Percentiles rank a stretch among this genome's conserved stretches.
Evolutionary conservation across 179 eudicot species (phyloP).

Genomic region (Nepenthes alata): DNA sequence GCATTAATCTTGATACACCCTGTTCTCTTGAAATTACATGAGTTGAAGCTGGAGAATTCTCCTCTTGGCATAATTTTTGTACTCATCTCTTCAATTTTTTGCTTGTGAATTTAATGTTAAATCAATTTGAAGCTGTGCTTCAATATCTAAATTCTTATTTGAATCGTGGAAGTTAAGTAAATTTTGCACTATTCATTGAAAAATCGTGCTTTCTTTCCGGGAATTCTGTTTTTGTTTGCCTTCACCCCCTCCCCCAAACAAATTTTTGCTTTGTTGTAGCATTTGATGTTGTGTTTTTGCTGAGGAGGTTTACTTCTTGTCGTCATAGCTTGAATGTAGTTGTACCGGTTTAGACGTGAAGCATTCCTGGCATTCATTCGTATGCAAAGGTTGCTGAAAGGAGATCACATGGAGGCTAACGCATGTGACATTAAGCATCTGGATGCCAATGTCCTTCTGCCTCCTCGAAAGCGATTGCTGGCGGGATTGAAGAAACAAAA

Average conservation of each 20-base stretch:
- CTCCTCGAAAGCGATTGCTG: conserved; percentile 73
- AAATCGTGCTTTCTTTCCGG: too few relatives aligned
- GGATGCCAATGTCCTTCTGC: conserved; percentile 64
- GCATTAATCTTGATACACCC: conserved; percentile 8
- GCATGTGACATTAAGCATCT: conserved; percentile 37
- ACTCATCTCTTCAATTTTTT: conserved; percentile 3
- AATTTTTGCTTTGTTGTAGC: conserved; percentile 8
- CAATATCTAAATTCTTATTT: conserved; percentile 10
- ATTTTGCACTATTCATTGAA: conserved; percentile 3
- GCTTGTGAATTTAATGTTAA: background rate
- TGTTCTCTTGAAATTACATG: conserved; percentile 1
- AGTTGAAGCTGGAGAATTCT: conserved; percentile 9
- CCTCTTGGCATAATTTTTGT: conserved; percentile 6
- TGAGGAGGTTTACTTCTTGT: conserved; percentile 10
- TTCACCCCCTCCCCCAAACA: too few relatives aligned
- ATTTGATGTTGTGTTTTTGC: conserved; percentile 15
- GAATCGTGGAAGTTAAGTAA: conserved; percentile 8
- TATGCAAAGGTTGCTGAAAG: conserved; percentile 4
- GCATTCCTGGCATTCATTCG: conserved; percentile 9
- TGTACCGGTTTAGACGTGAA: conserved; percentile 8
- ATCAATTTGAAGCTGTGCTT: conserved; percentile 2
- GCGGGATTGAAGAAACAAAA: conserved; percentile 66
- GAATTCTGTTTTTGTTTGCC: too few relatives aligned
- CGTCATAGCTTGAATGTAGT: conserved; percentile 16
- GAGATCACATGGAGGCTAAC: conserved; percentile 44